Evolutionary conservation across 2,329 filamentous ascomycete genomes (phyloP).

Genomic region (Fusarium sp.): DNA sequence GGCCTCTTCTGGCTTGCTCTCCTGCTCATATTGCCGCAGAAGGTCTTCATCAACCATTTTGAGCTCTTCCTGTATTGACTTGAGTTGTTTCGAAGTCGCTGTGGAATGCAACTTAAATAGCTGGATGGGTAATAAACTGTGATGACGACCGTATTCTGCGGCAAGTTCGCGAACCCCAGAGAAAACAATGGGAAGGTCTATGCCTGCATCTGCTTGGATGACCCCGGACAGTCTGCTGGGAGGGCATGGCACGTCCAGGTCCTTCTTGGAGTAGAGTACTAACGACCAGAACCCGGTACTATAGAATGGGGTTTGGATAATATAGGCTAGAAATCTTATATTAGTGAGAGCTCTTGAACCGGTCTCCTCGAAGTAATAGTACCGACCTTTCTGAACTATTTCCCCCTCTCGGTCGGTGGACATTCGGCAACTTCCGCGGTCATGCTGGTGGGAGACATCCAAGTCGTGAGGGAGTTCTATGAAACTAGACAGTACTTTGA

Average conservation of each 20-base stretch:
- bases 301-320: neutral
- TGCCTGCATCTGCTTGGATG: neutral
- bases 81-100: rapidly evolving
- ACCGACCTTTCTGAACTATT: rapidly evolving
- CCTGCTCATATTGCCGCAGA: rapidly evolving
- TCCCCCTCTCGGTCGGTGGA: neutral
- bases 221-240: neutral
- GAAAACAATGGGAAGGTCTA: rapidly evolving
- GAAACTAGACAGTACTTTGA: rapidly evolving
- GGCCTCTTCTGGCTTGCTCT: rapidly evolving
- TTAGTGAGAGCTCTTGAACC: neutral
- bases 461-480: neutral
- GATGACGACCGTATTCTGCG: neutral
- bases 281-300: neutral
- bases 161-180: rapidly evolving
- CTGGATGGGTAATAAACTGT: rapidly evolving
- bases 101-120: neutral
- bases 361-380: no score
- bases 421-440: neutral
- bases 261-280: neutral
- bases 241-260: rapidly evolving
- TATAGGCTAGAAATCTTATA: rapidly evolving
- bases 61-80: rapidly evolving
- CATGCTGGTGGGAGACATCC: neutral
- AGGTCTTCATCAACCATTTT: neutral